Evolutionary conservation across 2,329 filamentous ascomycete genomes (phyloP), one percentile per base, ranked within the genome.

Genomic region (Penicillium sp.): DNA sequence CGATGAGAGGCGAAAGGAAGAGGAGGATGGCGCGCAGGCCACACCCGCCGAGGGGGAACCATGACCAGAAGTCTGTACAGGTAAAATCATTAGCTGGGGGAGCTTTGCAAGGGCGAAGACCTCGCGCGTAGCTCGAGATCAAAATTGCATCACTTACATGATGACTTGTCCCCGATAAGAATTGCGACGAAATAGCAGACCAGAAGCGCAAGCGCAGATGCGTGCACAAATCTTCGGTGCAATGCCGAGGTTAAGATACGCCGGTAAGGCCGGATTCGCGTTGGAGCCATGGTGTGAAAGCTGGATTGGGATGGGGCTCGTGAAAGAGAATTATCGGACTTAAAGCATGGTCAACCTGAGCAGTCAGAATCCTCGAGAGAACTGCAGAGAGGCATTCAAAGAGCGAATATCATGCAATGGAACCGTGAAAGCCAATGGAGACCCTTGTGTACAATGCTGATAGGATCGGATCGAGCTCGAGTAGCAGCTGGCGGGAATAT

Each of bases 201-300:
- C 32, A 73, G 66, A 7, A 92, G 67, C 10, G 88, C 72, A 46
- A 85, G 69, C 10, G 77, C 74, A 32, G 84, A 83, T 9, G 86
- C 87, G 47, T 80, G 81, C 32, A 84, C 82, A 66, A 95, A 96
- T 55, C 88, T 79, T 55, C 85, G 76, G 65, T 96, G 90, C 48
- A 95, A 72, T 35, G 84, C 82, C 33, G 90, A 89, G 45, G 90
- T 93, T 52, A 95, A 70, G 64, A 93, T 93, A 69, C 95, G 86
- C 72, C 87, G 84, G 67, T 95, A 94, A 27, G 65, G 67, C 50
- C 68, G 61, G 44, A 63, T 64, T 54, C 51, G 52, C 38, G 56
- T 45, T 31, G 55, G 47, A 45, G 62, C 63, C 65, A 67, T 67
- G 45, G 43, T 60, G 37, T 40, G 55, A 31, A 47, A 48, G 48